These are phyloP conservation scores for Aegilops sharonensis DNA, from an alignment of 176 grass and related monocot genomes.

Conservation along the genomic window DNA sequence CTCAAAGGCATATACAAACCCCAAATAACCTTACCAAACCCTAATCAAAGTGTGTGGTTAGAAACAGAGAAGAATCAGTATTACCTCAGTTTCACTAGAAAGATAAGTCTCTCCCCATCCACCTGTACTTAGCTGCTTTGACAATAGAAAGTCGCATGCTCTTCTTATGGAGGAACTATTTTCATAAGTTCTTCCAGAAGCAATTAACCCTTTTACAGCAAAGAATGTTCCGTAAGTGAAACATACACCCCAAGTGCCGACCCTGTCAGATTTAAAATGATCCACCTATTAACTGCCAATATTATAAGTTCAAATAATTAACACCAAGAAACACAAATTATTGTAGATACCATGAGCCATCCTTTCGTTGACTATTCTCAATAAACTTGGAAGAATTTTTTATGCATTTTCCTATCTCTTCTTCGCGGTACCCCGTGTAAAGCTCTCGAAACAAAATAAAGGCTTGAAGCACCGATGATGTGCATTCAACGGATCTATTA, in stretches of 20 bases:
- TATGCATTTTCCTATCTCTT: no score
- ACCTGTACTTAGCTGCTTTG: slow-evolving; percentile 30
- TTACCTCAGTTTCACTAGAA: slow-evolving; percentile 33
- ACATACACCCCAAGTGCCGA: slow-evolving; percentile 52
- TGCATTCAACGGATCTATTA: no score
- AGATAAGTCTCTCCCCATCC: slow-evolving; percentile 56
- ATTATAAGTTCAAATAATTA: background rate
- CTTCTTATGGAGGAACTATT: slow-evolving; percentile 43
- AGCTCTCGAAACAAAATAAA: no score
- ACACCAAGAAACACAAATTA: background rate
- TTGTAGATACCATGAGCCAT: no score
- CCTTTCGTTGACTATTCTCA: no score
- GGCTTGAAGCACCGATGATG: no score
- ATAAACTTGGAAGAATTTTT: no score
- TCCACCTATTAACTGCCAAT: background rate
- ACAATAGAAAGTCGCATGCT: slow-evolving; percentile 22
- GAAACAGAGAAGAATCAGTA: no score
- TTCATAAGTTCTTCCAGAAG: slow-evolving; percentile 43
- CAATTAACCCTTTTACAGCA: slow-evolving; percentile 38
- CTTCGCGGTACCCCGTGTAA: no score
- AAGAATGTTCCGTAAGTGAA: slow-evolving; percentile 64
- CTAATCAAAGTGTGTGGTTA: no score
- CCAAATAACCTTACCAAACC: background rate
- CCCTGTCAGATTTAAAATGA: slow-evolving; percentile 31
- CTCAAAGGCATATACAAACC: no score